Evolutionary conservation across 371 early-diverging fungal species (phyloP), one percentile per base, ranked within the genome.

Genomic region (Basidiobolus meristosporus): DNA sequence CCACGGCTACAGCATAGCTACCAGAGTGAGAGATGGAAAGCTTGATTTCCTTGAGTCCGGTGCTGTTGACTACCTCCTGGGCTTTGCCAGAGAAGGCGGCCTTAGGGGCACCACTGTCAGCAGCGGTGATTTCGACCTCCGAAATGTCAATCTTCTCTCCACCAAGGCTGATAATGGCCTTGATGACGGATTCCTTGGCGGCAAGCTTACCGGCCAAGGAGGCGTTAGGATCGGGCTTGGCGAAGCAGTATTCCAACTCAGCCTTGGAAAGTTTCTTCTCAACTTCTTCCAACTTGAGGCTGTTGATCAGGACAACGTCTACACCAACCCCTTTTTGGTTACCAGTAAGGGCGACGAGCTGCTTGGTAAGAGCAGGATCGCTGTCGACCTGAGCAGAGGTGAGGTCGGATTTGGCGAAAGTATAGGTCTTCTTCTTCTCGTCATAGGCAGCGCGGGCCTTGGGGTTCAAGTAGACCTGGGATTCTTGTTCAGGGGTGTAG

Each of bases 121-220:
- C 63, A 31, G 65, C 59, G 31, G 70, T 42, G 31, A 93, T 75
- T 60, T 93, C 95, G 56, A 93, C 90, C 31, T 91, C 93, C 9
- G 61, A 70, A 38, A 93, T 54, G 15, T 92, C 86, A 26, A 89
- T 83, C 41, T 58, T 58, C 32, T 63, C 62, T 15, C 62, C 54
- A 0, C 55, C 57, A 17, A 56, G 46, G 14, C 59, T 46, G 29
- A 77, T 73, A 32, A 93, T 74, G 3, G 95, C 90, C 73, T 93
- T 93, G 57, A 93, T 72, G 11, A 89, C 88, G 1, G 95, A 85
- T 58, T 93, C 95, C 69, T 93, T 93, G 42, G 95, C 95, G 6
- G 88, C 84, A 92, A 93, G 92, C 16, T 83, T 73, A 33, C 95
- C 95, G 22, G 93, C 82, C 53, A 83, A 89, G 60, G 84, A 83